Evolutionary conservation across 495 filamentous ascomycete species (phyloP), one percentile per base, ranked within the genome.

Genomic region (Wilcoxina mikolae): DNA sequence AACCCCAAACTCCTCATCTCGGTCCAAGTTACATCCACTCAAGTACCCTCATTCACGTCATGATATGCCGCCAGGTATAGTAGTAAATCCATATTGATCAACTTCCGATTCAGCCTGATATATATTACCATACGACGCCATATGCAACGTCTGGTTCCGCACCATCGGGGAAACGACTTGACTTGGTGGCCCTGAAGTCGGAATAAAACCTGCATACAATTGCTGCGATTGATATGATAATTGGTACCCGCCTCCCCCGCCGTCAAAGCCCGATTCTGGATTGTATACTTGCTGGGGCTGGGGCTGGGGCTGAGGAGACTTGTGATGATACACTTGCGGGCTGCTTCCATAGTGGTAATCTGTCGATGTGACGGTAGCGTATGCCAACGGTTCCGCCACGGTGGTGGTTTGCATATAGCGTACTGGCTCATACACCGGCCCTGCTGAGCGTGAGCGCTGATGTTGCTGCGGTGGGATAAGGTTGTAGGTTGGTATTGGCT

Each of bases 381-480:
- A 15, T 28, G 24, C 23, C 29, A 15, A 7, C 12, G 12, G 9
- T 4, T 1, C 25, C 15, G 46, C 1, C 20, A 18, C 39, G 4
- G 7, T 9, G 7, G 39, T 20, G 17, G 39, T 9, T 20, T 43
- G 39, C 39, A 12, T 9, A 27, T 28, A 9, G 46, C 29, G n/a
- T 2, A 1, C 27, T 10, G 43, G 43, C 3, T 11, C 43, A 29
- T 11, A 1, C 15, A 7, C 46, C 10, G 24, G 24, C 12, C 35
- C 35, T 22, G 39, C 49, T 20, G 49, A 52, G 9, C 49, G 28
- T 15, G 49, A 52, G 49, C 49, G 49, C 23, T 52, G 49, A 23
- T 52, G 49, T 22, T 38, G 49, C 43, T 52, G 49, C 17, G 49
- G 49, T 12, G 45, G 45, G 10, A 18, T 26, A 4, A 49, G 27